Conservation (phyloP, 2,329 filamentous ascomycete species). For the Colletotrichum endophyticum region DNA sequence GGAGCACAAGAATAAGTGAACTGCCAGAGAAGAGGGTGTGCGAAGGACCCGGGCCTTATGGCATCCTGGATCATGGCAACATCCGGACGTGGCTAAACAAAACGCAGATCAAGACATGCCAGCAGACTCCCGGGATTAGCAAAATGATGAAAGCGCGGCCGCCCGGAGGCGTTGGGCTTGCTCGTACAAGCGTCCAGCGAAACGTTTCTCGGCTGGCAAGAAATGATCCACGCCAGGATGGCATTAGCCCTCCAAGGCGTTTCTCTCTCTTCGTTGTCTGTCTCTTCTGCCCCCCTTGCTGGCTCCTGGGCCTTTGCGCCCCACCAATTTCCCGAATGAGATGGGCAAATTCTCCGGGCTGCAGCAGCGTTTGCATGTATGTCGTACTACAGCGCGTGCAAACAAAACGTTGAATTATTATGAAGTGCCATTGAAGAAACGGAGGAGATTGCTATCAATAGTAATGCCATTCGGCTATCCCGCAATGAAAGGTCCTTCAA, state of each 20-base stretch:
- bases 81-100: not conserved
- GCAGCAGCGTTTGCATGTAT: not conserved
- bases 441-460: not conserved
- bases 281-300: not conserved
- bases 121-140: not conserved
- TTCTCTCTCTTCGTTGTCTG: not conserved
- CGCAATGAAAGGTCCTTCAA: not conserved
- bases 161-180: not conserved
- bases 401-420: not conserved
- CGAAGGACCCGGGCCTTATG: not conserved
- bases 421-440: not conserved
- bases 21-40: not conserved
- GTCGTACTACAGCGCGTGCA: not conserved
- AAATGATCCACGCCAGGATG: not conserved
- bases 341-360: not conserved
- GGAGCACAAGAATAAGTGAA: not conserved
- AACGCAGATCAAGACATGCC: not conserved
- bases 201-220: not conserved
- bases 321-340: not conserved
- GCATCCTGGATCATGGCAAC: not conserved
- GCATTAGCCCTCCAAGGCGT: not conserved
- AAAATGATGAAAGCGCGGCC: not conserved
- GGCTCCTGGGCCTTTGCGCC: not conserved
- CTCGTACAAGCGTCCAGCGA: not conserved
- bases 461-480: not conserved